These are phyloP conservation scores for Ceratobasidium papillatum DNA, from an alignment of 1,284 basidiomycete species.

Conservation along the genomic window DNA sequence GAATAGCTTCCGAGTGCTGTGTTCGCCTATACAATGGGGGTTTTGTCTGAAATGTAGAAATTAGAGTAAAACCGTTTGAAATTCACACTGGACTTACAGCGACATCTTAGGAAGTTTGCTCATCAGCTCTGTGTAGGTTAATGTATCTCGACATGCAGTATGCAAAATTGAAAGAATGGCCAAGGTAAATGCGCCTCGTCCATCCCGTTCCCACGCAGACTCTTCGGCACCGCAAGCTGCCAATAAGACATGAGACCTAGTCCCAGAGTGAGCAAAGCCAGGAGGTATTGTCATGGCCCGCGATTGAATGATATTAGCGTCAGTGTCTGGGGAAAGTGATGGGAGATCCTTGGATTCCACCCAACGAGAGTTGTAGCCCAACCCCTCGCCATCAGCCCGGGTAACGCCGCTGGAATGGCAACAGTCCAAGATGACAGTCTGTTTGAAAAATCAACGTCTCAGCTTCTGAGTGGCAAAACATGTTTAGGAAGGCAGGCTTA, in stretches of 20 bases:
- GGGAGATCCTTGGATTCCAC: background rate
- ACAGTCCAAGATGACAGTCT: conserved; percentile 28
- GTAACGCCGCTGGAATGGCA: conserved; percentile 2
- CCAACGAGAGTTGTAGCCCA: background rate
- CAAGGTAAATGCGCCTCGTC: conserved; percentile 66
- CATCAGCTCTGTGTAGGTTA: conserved; percentile 60
- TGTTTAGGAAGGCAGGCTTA: background rate
- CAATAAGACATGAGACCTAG: conserved; percentile 61
- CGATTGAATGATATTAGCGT: background rate
- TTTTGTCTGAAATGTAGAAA: background rate
- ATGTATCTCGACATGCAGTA: conserved; percentile 60
- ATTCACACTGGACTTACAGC: conserved; percentile 41
- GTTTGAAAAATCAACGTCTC: too few relatives aligned
- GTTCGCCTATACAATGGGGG: background rate
- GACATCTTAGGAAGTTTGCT: conserved; percentile 46
- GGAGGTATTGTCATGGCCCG: conserved; percentile 42
- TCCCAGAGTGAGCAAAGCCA: conserved; percentile 61
- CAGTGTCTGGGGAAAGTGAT: background rate
- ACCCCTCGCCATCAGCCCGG: background rate
- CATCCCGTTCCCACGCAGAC: conserved; percentile 61
- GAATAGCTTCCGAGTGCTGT: background rate
- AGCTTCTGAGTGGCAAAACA: too few relatives aligned
- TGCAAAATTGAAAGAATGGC: conserved; percentile 60
- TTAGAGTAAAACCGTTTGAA: background rate
- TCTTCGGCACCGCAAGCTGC: conserved; percentile 63